Evolutionary conservation across 768 basidiomycete species (phyloP).

Genomic region (Rhodosporidiobolus sp.): DNA sequence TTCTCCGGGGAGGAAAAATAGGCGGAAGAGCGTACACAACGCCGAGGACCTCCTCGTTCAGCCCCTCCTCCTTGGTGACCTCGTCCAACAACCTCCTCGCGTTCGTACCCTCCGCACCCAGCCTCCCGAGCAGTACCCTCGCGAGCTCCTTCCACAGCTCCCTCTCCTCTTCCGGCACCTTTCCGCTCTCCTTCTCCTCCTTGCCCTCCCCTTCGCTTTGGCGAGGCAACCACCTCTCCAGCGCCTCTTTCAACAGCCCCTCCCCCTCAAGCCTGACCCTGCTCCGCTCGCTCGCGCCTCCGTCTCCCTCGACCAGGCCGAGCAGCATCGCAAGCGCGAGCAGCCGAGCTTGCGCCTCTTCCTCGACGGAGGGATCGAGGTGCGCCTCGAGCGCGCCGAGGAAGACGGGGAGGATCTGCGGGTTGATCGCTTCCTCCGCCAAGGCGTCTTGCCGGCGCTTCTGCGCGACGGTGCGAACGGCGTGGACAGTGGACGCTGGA

Average conservation of each 20-base stretch:
- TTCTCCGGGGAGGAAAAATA: not conserved
- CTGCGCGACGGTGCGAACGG: not conserved
- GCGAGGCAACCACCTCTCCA: not conserved
- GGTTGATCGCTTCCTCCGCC: not conserved
- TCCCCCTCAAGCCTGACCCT: not conserved
- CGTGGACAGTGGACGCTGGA: not conserved
- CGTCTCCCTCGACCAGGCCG: not conserved
- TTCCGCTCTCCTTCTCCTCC: not conserved
- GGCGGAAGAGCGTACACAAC: not conserved
- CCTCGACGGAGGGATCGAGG: conserved; percentile 7
- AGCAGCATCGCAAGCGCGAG: not conserved
- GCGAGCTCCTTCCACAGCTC: not conserved
- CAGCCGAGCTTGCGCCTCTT: not conserved
- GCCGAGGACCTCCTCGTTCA: not conserved
- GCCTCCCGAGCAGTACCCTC: not conserved
- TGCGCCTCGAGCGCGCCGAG: conserved; percentile 2
- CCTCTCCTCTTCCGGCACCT: not conserved
- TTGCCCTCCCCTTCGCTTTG: not conserved
- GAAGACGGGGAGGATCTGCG: not conserved
- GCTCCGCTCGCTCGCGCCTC: not conserved
- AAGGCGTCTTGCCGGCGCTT: not conserved
- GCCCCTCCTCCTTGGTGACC: not conserved
- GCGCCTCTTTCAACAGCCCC: not conserved
- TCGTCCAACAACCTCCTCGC: not conserved
- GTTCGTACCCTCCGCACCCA: not conserved